Conservation (phyloP, 345 rosid species). For the Bruguiera gymnorhiza region DNA sequence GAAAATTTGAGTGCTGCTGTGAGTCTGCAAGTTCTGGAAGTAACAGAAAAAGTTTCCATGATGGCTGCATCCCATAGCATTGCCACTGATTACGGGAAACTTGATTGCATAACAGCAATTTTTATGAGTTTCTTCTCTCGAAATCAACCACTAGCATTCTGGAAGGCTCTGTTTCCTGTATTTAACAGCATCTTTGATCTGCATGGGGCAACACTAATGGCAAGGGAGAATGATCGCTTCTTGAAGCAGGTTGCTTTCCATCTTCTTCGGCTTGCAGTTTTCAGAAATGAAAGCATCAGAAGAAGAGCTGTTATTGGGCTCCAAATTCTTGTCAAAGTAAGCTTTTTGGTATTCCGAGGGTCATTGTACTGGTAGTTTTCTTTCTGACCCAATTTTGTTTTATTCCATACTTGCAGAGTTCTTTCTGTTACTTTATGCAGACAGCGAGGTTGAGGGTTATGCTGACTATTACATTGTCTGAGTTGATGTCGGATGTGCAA, state of each 20-base stretch:
- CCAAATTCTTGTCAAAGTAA: slow-evolving; percentile 89
- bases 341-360: slow-evolving; percentile 27
- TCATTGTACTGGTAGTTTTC: slow-evolving; percentile 7
- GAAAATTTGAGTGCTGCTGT: slow-evolving; percentile 97
- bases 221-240: slow-evolving; percentile 99
- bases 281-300: slow-evolving; percentile 88
- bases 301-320: slow-evolving; percentile 94
- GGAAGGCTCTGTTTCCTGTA: slow-evolving; percentile 84
- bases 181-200: slow-evolving; percentile 75
- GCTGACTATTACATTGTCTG: slow-evolving; percentile 94
- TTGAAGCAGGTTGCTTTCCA: slow-evolving; percentile 95
- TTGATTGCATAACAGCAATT: slow-evolving; percentile 89
- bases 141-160: slow-evolving; percentile 86
- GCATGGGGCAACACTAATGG: slow-evolving; percentile 94
- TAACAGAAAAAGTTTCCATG: slow-evolving; percentile 73
- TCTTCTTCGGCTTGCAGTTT: slow-evolving; percentile 93
- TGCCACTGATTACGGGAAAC: slow-evolving; percentile 96
- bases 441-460: slow-evolving; percentile 92
- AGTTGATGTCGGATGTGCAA: slow-evolving; percentile 95
- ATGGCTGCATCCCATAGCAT: slow-evolving; percentile 88
- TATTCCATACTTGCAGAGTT: slow-evolving; percentile 65
- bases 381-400: slow-evolving; percentile 5
- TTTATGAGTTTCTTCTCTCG: slow-evolving; percentile 84
- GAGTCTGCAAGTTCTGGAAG: slow-evolving; percentile 96
- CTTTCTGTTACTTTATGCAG: slow-evolving; percentile 78